Conservation (phyloP, 1,284 basidiomycete species). For the Kalmanozyma brasiliensis region DNA sequence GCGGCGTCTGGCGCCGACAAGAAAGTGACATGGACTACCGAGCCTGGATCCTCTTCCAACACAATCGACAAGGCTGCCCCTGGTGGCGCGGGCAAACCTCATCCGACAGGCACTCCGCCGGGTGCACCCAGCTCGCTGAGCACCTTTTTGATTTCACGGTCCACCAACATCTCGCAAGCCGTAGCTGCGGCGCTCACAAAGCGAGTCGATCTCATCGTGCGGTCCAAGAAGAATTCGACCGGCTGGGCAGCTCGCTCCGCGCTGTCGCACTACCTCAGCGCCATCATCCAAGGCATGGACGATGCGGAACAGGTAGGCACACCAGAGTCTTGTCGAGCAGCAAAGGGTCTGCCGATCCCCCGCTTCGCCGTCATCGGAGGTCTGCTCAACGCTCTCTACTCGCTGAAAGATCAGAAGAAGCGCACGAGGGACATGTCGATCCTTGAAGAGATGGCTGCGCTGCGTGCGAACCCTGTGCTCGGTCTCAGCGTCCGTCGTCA, state of each 20-base stretch:
- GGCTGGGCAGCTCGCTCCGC: slow-evolving; percentile 49
- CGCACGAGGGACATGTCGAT: slow-evolving; percentile 42
- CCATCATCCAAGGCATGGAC: slow-evolving; percentile 42
- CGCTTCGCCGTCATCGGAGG: slow-evolving; percentile 59
- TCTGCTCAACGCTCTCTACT: slow-evolving; percentile 55
- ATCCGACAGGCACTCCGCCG: neutral
- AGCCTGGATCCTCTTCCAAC: slow-evolving; percentile 20
- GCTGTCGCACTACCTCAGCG: slow-evolving; percentile 48
- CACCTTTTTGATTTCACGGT: slow-evolving; percentile 41
- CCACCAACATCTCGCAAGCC: slow-evolving; percentile 48
- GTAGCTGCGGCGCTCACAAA: slow-evolving; percentile 52
- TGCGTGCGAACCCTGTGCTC: slow-evolving; percentile 36
- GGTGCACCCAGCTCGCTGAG: slow-evolving; percentile 18
- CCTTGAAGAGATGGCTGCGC: slow-evolving; percentile 45
- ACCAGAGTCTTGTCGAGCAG: slow-evolving; percentile 39
- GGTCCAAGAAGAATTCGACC: slow-evolving; percentile 31
- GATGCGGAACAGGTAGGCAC: slow-evolving; percentile 21
- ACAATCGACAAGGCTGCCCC: neutral
- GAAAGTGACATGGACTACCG: slow-evolving; percentile 36
- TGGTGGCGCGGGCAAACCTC: neutral
- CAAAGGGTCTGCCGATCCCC: slow-evolving; percentile 46
- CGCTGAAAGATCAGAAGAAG: slow-evolving; percentile 48
- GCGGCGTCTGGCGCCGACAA: slow-evolving; percentile 1
- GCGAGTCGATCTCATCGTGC: slow-evolving; percentile 54
- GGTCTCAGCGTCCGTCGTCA: slow-evolving; percentile 43